A percentile compares a stretch with the other conserved stretches of the same genome.
phyloP scores from a whole-genome alignment of 1,284 basidiomycete species.

The Leucoagaricus sp. region DNA sequence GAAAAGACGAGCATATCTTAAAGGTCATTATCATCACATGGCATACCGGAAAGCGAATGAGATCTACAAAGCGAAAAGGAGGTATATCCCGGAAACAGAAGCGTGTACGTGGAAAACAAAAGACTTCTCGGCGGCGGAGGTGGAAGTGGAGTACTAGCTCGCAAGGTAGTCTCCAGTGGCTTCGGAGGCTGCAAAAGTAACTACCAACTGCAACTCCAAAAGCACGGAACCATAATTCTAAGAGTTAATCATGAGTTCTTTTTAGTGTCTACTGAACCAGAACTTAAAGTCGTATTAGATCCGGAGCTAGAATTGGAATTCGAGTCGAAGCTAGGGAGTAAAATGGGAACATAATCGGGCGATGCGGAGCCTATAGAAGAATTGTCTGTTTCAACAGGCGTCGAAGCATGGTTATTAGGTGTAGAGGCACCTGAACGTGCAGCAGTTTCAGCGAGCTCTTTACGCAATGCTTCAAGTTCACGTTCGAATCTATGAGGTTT shows the following conservation, averaged over 20 bases:
- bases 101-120: background rate
- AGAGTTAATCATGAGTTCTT: conserved; percentile 16
- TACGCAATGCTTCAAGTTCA: conserved; percentile 84
- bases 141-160: background rate
- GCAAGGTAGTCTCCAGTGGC: too few relatives aligned
- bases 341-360: conserved; percentile 6
- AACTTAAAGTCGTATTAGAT: conserved; percentile 15
- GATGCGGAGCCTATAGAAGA: conserved; percentile 33
- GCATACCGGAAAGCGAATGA: too few relatives aligned
- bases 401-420: conserved; percentile 32
- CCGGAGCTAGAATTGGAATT: conserved; percentile 38
- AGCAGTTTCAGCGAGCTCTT: conserved; percentile 75
- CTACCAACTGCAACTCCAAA: background rate
- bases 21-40: background rate
- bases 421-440: conserved; percentile 48
- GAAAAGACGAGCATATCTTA: background rate
- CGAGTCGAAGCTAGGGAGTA: conserved; percentile 17
- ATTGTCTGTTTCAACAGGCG: conserved; percentile 39
- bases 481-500: conserved; percentile 72
- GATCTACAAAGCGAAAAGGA: background rate
- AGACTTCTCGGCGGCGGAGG: background rate
- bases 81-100: background rate
- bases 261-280: conserved; percentile 27
- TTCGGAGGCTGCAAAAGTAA: background rate
- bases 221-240: background rate